Evolutionary conservation across 2,329 filamentous ascomycete species (phyloP).

Genomic region (Clarireedia monteithiana): DNA sequence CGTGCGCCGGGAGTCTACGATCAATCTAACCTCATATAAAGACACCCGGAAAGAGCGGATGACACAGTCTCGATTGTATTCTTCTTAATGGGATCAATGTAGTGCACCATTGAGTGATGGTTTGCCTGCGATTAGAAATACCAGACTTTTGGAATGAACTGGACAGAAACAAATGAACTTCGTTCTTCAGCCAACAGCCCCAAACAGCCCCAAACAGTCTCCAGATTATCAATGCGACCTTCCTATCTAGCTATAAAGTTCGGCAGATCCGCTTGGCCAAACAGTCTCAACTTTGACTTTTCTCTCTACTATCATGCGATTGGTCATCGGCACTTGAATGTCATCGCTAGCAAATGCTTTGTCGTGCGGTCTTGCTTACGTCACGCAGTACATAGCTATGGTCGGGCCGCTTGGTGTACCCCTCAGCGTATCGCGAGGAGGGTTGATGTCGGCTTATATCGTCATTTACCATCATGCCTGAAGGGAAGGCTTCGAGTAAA

Average conservation of each 20-base stretch:
- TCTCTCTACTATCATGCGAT: not conserved
- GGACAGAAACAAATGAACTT: too few species aligned
- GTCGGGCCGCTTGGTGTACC: not conserved
- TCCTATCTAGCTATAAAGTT: not conserved
- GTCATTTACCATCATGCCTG: not conserved
- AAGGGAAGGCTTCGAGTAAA: not conserved
- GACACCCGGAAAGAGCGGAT: too few species aligned
- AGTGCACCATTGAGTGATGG: too few species aligned
- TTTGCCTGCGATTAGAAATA: too few species aligned
- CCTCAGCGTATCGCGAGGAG: not conserved
- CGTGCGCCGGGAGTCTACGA: too few species aligned
- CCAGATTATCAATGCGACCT: not conserved
- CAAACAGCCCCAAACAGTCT: not conserved
- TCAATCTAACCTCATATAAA: too few species aligned
- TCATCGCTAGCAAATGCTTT: not conserved
- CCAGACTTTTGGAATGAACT: too few species aligned
- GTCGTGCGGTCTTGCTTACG: not conserved
- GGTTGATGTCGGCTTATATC: not conserved
- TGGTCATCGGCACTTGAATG: not conserved
- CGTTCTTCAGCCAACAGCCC: too few species aligned
- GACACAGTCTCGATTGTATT: too few species aligned
- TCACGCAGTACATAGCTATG: not conserved
- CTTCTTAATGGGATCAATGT: too few species aligned
- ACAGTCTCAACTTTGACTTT: not conserved
- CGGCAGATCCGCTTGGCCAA: not conserved